phyloP scores from a whole-genome alignment of 805 yeast species.

The Grigorovia jiainica region DNA sequence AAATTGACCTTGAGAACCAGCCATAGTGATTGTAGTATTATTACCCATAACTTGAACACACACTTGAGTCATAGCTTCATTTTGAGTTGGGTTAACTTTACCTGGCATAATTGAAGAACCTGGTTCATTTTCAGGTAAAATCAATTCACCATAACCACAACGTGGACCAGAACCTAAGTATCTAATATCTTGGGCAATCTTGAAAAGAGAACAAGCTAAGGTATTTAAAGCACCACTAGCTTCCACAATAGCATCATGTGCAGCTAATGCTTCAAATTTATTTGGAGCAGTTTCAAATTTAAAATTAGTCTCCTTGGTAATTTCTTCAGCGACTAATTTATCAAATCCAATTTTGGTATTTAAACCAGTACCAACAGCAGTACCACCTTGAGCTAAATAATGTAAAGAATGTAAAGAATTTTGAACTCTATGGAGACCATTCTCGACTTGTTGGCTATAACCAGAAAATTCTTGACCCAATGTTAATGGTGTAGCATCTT shows the following conservation, averaged over 20 bases:
- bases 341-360: conserved; percentile 91
- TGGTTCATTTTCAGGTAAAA: conserved; percentile 99
- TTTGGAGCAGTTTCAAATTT: conserved; percentile 93
- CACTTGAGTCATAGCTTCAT: conserved; percentile 97
- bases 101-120: conserved; percentile 99
- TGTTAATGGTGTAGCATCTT: conserved; percentile 97
- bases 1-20: conserved; percentile 98
- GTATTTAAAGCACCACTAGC: conserved; percentile 96
- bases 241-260: conserved; percentile 97
- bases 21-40: conserved; percentile 88
- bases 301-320: conserved; percentile 77
- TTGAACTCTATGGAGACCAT: conserved; percentile 85
- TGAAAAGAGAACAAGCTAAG: conserved; percentile 84
- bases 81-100: conserved; percentile 66
- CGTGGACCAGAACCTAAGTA: conserved; percentile 98
- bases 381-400: conserved; percentile 96
- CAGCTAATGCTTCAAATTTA: conserved; percentile 98
- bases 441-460: conserved; percentile 84
- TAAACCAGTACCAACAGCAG: conserved; percentile 98
- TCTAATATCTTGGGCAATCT: conserved; percentile 96
- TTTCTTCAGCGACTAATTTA: conserved; percentile 76
- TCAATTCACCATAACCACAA: conserved; percentile 99
- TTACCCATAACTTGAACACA: conserved; percentile 97
- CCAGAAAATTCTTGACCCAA: conserved; percentile 98
- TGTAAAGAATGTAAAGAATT: conserved; percentile 64